phyloP scores from a whole-genome alignment of 805 yeast genomes.

The Pichia nakasei region DNA sequence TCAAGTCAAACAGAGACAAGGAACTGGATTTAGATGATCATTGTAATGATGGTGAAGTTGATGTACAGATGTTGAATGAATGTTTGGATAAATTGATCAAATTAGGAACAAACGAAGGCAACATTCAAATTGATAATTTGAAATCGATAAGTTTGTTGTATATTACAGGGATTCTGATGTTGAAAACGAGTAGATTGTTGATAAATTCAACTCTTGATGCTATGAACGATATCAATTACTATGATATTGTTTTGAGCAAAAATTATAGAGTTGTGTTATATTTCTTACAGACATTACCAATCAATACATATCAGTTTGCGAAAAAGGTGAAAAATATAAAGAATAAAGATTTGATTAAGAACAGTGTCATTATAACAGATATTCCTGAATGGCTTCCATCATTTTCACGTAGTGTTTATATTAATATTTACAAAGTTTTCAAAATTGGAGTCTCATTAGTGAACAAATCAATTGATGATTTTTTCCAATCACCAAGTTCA shows the following conservation, averaged over 20 bases:
- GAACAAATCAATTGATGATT: constrained; percentile 7
- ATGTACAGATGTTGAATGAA: no score
- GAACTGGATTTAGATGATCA: neutral
- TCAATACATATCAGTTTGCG: constrained; percentile 12
- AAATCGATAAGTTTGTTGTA: constrained; percentile 19
- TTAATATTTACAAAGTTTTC: neutral
- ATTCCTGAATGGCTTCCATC: constrained; percentile 17
- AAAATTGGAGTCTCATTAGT: constrained; percentile 8
- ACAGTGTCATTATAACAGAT: neutral
- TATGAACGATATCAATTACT: constrained; percentile 37
- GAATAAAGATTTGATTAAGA: neutral
- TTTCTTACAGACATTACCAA: constrained; percentile 33
- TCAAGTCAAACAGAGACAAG: neutral
- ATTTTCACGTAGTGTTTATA: neutral
- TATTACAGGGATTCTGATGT: constrained; percentile 13
- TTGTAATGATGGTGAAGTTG: no score
- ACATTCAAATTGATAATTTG: constrained; percentile 12
- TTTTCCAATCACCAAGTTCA: constrained; percentile 21
- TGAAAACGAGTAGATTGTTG: constrained; percentile 21
- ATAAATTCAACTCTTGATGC: constrained; percentile 35
- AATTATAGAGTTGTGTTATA: constrained; percentile 26
- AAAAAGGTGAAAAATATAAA: constrained; percentile 12
- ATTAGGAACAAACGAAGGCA: no score
- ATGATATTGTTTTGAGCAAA: constrained; percentile 31
- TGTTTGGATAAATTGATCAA: no score